These are phyloP conservation scores for Graphilbum ipis-grandicollis DNA, from an alignment of 2,329 filamentous ascomycete species.

Conservation along the genomic window DNA sequence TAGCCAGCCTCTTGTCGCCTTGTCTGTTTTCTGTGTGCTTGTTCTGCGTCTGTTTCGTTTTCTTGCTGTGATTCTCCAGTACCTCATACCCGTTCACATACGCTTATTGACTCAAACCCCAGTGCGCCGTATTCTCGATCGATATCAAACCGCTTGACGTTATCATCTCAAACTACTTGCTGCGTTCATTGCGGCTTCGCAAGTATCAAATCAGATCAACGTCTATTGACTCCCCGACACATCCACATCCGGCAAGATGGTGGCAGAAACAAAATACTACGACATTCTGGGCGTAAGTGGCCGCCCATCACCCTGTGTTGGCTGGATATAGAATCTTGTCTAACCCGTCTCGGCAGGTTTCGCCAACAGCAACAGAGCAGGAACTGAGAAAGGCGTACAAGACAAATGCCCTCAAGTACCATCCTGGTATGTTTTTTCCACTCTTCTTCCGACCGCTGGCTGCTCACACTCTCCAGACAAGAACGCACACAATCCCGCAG, in stretches of 20 bases:
- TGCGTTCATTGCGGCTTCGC: too few species aligned
- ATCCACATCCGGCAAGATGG: slow-evolving; percentile 36
- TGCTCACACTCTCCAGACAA: slow-evolving; percentile 48
- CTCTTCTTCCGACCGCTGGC: not conserved
- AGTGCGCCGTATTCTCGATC: too few species aligned
- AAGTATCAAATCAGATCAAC: too few species aligned
- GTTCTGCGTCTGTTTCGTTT: not conserved
- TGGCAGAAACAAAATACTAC: slow-evolving; percentile 65
- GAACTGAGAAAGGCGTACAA: slow-evolving; percentile 89
- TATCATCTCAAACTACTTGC: too few species aligned
- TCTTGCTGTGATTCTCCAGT: not conserved
- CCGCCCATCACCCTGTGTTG: not conserved
- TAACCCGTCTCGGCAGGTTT: slow-evolving; percentile 39
- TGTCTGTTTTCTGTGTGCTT: too few species aligned
- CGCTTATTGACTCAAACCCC: too few species aligned
- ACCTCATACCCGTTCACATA: not conserved
- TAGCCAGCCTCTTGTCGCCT: too few species aligned
- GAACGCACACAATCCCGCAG: slow-evolving; percentile 83
- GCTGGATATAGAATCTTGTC: too few species aligned
- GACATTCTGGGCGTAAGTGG: slow-evolving; percentile 56
- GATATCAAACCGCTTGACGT: too few species aligned
- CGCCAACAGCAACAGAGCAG: slow-evolving; percentile 62
- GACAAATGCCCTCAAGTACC: slow-evolving; percentile 64
- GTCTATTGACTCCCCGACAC: too few species aligned
- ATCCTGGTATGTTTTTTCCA: slow-evolving; percentile 46